Percentiles rank a stretch among this genome's conserved stretches.
These are phyloP conservation scores for Corylus avellana DNA, from an alignment of 306 rosid genomes.

Conservation along the genomic window DNA sequence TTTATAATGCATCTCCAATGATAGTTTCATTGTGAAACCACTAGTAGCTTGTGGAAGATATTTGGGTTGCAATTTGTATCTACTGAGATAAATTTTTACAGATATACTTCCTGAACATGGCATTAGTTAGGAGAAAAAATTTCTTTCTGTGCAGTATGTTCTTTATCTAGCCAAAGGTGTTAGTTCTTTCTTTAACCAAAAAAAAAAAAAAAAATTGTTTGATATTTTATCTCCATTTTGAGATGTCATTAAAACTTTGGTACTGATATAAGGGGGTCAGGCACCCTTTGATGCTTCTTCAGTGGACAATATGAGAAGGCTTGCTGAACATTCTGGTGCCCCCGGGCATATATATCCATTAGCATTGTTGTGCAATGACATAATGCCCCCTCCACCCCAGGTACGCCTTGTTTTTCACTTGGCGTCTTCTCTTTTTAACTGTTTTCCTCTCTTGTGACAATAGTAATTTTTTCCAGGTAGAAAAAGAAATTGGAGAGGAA, in stretches of 20 bases:
- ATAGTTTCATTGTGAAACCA: not conserved
- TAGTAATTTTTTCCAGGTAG: conserved; percentile 59
- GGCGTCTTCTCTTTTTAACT: conserved; percentile 19
- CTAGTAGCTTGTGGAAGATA: not conserved
- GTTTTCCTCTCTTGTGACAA: conserved; percentile 19
- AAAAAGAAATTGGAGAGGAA: conserved; percentile 88
- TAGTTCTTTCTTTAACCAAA: not conserved
- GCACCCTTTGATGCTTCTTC: conserved; percentile 91
- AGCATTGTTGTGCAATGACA: conserved; percentile 77
- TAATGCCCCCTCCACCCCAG: conserved; percentile 94
- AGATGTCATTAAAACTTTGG: conserved; percentile 26
- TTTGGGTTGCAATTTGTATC: not conserved
- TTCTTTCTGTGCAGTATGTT: not conserved
- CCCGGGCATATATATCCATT: conserved; percentile 91
- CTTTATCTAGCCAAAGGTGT: not conserved
- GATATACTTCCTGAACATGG: not conserved
- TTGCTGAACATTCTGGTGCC: conserved; percentile 75
- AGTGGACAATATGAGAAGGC: conserved; percentile 94
- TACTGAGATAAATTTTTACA: not conserved
- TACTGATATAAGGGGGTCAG: conserved; percentile 62
- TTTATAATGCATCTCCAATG: not conserved
- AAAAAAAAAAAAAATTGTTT: not conserved
- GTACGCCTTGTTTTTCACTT: conserved; percentile 44
- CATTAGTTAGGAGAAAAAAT: not conserved
- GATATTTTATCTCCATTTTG: conserved; percentile 13